Evolutionary conservation across 2,329 filamentous ascomycete genomes (phyloP), one percentile per base, ranked within the genome.

Genomic region (Arthrobotrys entomopaga): DNA sequence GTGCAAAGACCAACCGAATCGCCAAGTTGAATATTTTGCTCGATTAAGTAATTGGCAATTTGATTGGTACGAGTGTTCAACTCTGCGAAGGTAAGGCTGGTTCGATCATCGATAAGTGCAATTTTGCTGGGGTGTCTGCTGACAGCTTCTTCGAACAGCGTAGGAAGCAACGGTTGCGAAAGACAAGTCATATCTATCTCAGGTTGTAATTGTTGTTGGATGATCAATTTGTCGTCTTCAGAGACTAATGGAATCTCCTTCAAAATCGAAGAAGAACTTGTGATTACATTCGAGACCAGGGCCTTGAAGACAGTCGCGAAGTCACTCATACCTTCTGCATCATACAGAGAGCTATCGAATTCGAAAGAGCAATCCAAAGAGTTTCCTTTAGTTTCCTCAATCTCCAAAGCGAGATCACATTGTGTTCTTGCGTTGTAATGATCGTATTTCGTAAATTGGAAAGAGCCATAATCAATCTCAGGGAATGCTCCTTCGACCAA

Each of bases 321-420:
- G 13, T 65, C 49, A 20, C 22, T 49, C 60, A 65, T 65, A 0
- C 53, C 43, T 7, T 24, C 26, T 15, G 13, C 26, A 46, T 58
- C 53, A 16, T 66, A 66, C 13, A 66, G 24, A 11, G 20, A 38
- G 15, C 60, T 65, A 42, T 66, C 63, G 20, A 58, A 58, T 20
- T 59, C 53, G 53, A 66, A 58, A 29, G 63, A 66, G 8, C 53
- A 58, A 0, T 15, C 53, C 29, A 66, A 29, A 5, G 53, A 66
- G 26, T 29, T 22, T 16, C 13, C 56, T 53, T 58, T 53, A 22
- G 63, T 66, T 42, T 58, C 53, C 16, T 66, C 63, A 22, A 65
- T 53, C 49, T 65, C 60, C 19, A 65, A 48, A 13, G 60, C 60
- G n/a, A 65, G 22, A 38, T 65, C 60, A 24, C 60, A 65, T 56